These are phyloP conservation scores for Saturnispora halmiae DNA, from an alignment of 805 yeast species.

Conservation along the genomic window DNA sequence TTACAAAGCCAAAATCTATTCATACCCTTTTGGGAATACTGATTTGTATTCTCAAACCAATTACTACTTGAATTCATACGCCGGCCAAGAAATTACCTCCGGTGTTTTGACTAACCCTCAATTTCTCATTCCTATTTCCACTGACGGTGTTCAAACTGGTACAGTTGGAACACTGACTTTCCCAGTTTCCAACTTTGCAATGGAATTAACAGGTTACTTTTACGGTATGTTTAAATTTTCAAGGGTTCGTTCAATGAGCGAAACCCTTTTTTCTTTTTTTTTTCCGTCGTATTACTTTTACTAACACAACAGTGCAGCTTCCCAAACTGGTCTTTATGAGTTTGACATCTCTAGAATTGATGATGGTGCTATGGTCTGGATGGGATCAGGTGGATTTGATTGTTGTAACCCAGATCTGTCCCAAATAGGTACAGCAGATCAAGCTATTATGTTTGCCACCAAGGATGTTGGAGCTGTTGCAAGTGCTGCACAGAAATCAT, in stretches of 20 bases:
- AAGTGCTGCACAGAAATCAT: constrained; percentile 3
- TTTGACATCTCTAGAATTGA: constrained; percentile 22
- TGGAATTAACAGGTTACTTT: too few relatives aligned
- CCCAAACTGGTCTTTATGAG: constrained; percentile 24
- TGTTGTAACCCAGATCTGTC: constrained; percentile 25
- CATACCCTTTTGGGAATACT: too few relatives aligned
- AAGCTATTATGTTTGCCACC: constrained; percentile 10
- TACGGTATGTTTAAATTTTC: too few relatives aligned
- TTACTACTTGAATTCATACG: too few relatives aligned
- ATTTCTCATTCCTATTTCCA: too few relatives aligned
- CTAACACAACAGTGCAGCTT: constrained; percentile 15
- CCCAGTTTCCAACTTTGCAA: too few relatives aligned
- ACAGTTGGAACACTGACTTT: too few relatives aligned
- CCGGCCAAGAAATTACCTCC: background rate
- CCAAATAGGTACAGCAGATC: constrained; percentile 7
- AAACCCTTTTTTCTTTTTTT: background rate
- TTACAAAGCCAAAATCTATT: too few relatives aligned
- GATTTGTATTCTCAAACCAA: too few relatives aligned
- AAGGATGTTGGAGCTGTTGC: constrained; percentile 6
- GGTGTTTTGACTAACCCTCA: too few relatives aligned
- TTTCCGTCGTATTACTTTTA: too few relatives aligned
- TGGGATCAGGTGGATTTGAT: constrained; percentile 28
- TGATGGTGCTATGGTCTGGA: constrained; percentile 27
- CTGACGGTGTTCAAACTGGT: too few relatives aligned
- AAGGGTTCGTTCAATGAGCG: background rate